Conservation (phyloP, 306 rosid species). For the Quercus mongolica region DNA sequence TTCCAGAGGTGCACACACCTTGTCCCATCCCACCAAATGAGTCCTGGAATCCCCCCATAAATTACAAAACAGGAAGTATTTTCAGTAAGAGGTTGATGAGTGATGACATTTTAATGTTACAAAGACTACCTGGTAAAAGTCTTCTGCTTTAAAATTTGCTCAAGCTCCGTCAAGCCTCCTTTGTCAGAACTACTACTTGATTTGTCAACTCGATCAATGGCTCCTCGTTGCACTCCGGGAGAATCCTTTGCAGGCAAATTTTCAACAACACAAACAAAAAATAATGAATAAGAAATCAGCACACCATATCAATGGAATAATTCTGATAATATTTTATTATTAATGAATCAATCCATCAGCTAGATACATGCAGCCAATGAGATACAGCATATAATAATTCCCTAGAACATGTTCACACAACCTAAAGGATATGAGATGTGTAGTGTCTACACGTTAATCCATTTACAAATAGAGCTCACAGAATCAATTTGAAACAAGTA, state of each 20-base stretch:
- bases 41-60: background rate
- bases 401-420: background rate
- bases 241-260: slow-evolving; percentile 35
- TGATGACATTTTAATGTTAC: background rate
- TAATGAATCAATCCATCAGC: too few relatives aligned
- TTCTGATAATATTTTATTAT: too few relatives aligned
- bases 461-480: background rate
- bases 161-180: slow-evolving; percentile 60
- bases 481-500: background rate
- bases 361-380: background rate
- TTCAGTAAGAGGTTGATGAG: background rate
- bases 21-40: too few relatives aligned
- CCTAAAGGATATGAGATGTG: background rate
- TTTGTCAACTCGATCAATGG: slow-evolving; percentile 25
- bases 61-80: background rate
- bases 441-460: background rate
- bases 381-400: background rate
- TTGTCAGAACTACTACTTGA: slow-evolving; percentile 40
- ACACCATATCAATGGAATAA: background rate
- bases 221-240: slow-evolving; percentile 36
- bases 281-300: background rate
- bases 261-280: slow-evolving; percentile 9
- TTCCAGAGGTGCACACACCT: too few relatives aligned
- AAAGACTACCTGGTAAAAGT: slow-evolving; percentile 77
- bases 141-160: slow-evolving; percentile 77